Evolutionary conservation across 164 flowering plant genomes (phyloP).

Genomic region (Stephania japonica): DNA sequence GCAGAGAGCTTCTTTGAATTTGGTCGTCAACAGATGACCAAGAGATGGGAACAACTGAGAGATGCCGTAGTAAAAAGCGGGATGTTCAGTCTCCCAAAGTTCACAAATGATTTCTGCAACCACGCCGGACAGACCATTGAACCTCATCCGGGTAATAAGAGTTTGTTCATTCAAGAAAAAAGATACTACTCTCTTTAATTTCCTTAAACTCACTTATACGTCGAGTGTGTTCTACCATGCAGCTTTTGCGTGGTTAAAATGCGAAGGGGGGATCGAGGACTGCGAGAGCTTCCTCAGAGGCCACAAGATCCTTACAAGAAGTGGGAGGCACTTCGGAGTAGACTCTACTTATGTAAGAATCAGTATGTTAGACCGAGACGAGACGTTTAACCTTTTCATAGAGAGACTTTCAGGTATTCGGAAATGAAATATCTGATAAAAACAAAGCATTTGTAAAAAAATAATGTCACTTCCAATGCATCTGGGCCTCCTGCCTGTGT

Average conservation of each 20-base stretch:
- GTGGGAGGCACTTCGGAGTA: constrained; percentile 58
- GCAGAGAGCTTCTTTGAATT: constrained; percentile 34
- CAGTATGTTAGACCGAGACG: constrained; percentile 33
- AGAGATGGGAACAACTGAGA: constrained; percentile 52
- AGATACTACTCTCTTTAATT: background rate
- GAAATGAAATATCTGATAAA: background rate
- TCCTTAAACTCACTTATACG: background rate
- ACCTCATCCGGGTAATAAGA: constrained; percentile 47
- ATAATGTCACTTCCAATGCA: background rate
- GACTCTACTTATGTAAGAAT: constrained; percentile 33
- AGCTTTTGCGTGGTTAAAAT: constrained; percentile 96
- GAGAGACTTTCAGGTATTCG: constrained; percentile 22
- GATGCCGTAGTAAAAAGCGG: constrained; percentile 33
- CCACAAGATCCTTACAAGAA: constrained; percentile 52
- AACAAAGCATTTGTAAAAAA: background rate
- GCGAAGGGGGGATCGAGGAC: constrained; percentile 51
- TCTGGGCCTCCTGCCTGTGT: background rate
- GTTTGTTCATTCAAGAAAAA: background rate
- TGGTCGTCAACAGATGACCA: constrained; percentile 29
- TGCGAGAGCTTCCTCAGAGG: constrained; percentile 49
- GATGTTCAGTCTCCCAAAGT: constrained; percentile 49
- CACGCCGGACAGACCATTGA: constrained; percentile 19
- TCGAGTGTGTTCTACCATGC: constrained; percentile 11
- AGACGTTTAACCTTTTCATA: constrained; percentile 22
- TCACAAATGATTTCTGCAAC: constrained; percentile 33